phyloP scores from a whole-genome alignment of 805 yeast species.

The Monosporozyma unispora region DNA sequence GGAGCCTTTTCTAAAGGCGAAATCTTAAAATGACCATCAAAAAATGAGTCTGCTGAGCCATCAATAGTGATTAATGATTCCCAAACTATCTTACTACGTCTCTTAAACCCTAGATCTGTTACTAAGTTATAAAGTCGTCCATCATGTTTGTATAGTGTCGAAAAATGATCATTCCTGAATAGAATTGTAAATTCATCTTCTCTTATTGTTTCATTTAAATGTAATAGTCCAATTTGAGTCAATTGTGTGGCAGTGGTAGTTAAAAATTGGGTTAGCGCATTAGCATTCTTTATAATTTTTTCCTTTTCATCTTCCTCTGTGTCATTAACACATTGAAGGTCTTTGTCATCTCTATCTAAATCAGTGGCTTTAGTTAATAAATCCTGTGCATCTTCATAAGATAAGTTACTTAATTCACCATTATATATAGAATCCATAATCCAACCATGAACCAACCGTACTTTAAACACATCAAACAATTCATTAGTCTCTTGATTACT shows the following conservation, averaged over 20 bases:
- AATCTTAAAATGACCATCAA: conserved; percentile 48
- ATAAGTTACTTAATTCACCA: conserved; percentile 29
- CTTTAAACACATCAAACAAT: conserved; percentile 48
- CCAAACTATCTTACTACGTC: conserved; percentile 57
- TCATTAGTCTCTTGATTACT: conserved; percentile 37
- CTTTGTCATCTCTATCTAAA: conserved; percentile 12
- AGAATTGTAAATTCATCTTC: conserved; percentile 56
- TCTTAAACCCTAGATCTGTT: conserved; percentile 62
- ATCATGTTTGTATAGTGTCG: conserved; percentile 48
- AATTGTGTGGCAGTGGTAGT: conserved; percentile 61
- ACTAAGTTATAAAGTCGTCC: conserved; percentile 52
- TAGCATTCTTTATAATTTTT: conserved; percentile 23
- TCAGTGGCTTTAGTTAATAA: conserved; percentile 39
- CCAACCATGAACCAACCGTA: conserved; percentile 79
- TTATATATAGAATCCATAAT: conserved; percentile 34
- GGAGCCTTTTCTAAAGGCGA: not conserved
- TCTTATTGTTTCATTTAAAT: conserved; percentile 35
- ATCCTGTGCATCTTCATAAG: conserved; percentile 54
- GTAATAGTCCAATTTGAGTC: conserved; percentile 52
- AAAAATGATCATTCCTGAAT: conserved; percentile 86
- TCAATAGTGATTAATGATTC: conserved; percentile 55
- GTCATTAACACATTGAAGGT: conserved; percentile 1
- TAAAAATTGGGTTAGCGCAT: conserved; percentile 37
- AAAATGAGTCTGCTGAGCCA: conserved; percentile 60
- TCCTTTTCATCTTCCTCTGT: conserved; percentile 18